Base-by-base conservation (phyloP, 2,329 filamentous ascomycete genomes). In the Chrysoporthe cubensis region DNA sequence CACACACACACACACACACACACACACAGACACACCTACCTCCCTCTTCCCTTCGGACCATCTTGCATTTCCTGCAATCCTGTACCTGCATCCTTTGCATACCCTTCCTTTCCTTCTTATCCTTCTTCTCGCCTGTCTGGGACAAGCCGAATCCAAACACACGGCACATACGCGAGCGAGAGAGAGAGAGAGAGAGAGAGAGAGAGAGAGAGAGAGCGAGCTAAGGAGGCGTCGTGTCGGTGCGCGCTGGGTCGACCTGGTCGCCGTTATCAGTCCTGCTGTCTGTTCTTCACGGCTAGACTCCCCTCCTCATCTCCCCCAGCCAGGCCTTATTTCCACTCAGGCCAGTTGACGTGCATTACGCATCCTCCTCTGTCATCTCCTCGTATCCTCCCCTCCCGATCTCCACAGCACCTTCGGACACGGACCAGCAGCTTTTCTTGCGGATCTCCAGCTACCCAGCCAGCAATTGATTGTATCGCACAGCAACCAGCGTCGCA, bases 291-390 rank as follows among this genome's bases (percentile, higher is more conserved):
- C 13, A 14, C 50, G 32, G 14, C 50, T 54, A 21, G 50, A 54
- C 21, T 21, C 50, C 50, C 21, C 50, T 4, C 50, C 26, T 14
- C 50, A 34, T 34, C 21, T 44, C 42, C 40, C 50, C 59, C 59
- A 61, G 59, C 59, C 59, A 61, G 59, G 43, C 26, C 43, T 61
- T 61, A 61, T 61, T 60, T 60, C 40, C 57, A 34, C 52, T 18
- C 21, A 44, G 37, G 52, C 42, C 37, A 37, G 58, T 67, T 69
- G 65, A 67, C 67, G 67, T 69, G 65, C 67, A 69, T 69, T 58
- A 61, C 65, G 65, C 65, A 67, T 62, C 65, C 52, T 68, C 66
- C 44, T 11, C 13, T 34, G n/a, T 46, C 50, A 66, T 58, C 57
- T 66, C 58, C 57, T 66, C 58, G 57, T 43, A 43, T 64, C 54